Evolutionary conservation across 192 early-diverging fungal species (phyloP), one percentile per base, ranked within the genome.

Genomic region (Coemansia sp.): DNA sequence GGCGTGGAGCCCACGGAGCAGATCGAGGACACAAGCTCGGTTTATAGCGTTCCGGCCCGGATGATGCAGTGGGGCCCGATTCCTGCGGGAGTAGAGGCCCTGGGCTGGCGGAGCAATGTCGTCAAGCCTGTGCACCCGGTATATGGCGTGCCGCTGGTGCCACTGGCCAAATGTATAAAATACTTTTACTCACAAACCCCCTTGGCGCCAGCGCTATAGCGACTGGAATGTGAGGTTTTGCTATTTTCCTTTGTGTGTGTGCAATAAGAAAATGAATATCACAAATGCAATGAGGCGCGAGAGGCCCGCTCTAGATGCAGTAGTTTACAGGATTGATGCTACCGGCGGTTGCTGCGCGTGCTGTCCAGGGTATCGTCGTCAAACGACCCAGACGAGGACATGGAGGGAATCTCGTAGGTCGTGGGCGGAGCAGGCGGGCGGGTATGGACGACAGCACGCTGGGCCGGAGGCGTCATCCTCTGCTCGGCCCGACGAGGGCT

Each of bases 41-140:
- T 63, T 1, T 70, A 54, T 29, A 59, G 60, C 32, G 60, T 63
- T 2, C 67, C 67, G 0, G 56, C 57, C 14, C 60, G 67, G 0
- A 70, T 70, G 60, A 70, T 70, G 60, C 67, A 70, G 38, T 70
- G 67, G 67, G 60, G 51, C 21, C 50, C 47, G 18, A 31, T 51
- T 18, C 38, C 60, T 7, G 34, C 36, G 3, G 29, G 44, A 9
- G 5, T 37, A 20, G 37, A 58, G 8, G 43, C 59, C n/a, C 31
- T 70, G 21, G 67, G 67, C 5, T 13, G 38, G 16, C 45, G 18
- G 19, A 46, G 51, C 13, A 70, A 70, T 29, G 29, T 29, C 1
- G 36, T 71, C 9, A 57, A 54, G 38, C 68, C 68, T 1, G 61
- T 71, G 10, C 61, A 71, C 22, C 68, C 68, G 12, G 61, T 71